Evolutionary conservation across 1,284 basidiomycete species (phyloP).

Genomic region (Trametes hirsuta): DNA sequence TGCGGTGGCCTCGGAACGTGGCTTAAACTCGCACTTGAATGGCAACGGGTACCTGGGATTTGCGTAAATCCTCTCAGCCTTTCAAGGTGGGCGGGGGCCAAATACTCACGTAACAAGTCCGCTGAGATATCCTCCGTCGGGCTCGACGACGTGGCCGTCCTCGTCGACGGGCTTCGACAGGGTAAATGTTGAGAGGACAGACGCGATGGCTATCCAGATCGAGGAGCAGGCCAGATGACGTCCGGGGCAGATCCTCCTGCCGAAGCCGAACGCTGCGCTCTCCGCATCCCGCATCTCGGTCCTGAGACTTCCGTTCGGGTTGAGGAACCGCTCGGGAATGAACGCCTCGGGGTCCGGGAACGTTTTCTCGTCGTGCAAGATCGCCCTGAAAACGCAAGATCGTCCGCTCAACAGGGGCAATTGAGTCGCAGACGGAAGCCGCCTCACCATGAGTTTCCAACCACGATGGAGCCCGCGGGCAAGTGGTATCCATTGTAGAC

Average conservation of each 20-base stretch:
- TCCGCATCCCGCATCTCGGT: constrained; percentile 30
- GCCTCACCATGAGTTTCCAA: constrained; percentile 34
- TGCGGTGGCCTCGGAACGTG: constrained; percentile 25
- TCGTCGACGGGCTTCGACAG: constrained; percentile 41
- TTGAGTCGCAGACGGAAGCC: constrained; percentile 7
- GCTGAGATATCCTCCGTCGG: constrained; percentile 37
- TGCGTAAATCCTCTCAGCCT: background rate
- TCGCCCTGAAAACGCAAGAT: constrained; percentile 35
- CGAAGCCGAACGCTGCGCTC: constrained; percentile 39
- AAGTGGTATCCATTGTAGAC: constrained; percentile 41
- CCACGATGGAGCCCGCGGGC: constrained; percentile 39
- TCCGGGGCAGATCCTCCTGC: constrained; percentile 46
- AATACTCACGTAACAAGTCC: constrained; percentile 43
- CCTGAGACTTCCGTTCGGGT: constrained; percentile 35
- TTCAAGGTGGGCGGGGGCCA: constrained; percentile 11
- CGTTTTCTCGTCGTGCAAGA: constrained; percentile 41
- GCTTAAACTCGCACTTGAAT: constrained; percentile 32
- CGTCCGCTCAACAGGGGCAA: background rate
- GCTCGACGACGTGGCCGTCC: constrained; percentile 40
- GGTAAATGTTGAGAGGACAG: constrained; percentile 41
- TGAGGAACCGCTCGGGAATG: constrained; percentile 41
- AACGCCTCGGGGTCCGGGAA: constrained; percentile 44
- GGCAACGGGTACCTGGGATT: constrained; percentile 30
- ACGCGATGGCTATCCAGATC: constrained; percentile 44
- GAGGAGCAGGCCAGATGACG: constrained; percentile 40